phyloP scores from a whole-genome alignment of 2,329 filamentous ascomycete species.

The Apiospora saccharicola region DNA sequence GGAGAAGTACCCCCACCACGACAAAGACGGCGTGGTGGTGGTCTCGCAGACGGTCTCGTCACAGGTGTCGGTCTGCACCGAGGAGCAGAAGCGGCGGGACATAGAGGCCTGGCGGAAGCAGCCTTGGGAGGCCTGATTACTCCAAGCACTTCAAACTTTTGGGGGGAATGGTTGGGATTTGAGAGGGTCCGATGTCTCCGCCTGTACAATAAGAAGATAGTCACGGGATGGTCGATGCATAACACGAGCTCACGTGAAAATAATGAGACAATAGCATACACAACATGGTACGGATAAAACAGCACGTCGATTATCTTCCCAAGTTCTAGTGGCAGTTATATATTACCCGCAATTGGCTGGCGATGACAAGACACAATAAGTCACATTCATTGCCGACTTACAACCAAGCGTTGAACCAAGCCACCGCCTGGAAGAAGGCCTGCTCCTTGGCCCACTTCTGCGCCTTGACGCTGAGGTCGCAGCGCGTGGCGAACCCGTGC shows the following conservation, averaged over 20 bases:
- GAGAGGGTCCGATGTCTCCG: too few relatives aligned
- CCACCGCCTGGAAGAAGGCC: constrained; percentile 78
- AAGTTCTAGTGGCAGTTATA: not conserved
- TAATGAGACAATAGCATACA: not conserved
- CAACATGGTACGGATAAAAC: not conserved
- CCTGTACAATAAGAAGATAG: not conserved
- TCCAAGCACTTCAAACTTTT: not conserved
- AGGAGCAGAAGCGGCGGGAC: constrained; percentile 1
- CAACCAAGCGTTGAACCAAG: constrained; percentile 70
- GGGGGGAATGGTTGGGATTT: not conserved
- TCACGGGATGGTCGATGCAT: not conserved
- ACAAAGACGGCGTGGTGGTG: not conserved
- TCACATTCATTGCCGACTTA: not conserved
- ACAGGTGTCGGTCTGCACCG: not conserved
- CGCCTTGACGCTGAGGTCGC: constrained; percentile 63
- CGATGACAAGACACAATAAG: too few relatives aligned
- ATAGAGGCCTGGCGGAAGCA: not conserved
- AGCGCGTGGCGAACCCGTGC: constrained; percentile 80
- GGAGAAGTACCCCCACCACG: not conserved
- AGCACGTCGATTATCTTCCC: not conserved
- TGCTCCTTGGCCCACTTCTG: constrained; percentile 79
- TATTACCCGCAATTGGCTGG: not conserved
- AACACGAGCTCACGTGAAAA: not conserved
- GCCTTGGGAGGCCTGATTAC: not conserved
- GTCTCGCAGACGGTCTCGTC: not conserved